Evolutionary conservation across 108 stramenopile genomes (phyloP).

Genomic region (Cyclotella choctawhatcheeana): DNA sequence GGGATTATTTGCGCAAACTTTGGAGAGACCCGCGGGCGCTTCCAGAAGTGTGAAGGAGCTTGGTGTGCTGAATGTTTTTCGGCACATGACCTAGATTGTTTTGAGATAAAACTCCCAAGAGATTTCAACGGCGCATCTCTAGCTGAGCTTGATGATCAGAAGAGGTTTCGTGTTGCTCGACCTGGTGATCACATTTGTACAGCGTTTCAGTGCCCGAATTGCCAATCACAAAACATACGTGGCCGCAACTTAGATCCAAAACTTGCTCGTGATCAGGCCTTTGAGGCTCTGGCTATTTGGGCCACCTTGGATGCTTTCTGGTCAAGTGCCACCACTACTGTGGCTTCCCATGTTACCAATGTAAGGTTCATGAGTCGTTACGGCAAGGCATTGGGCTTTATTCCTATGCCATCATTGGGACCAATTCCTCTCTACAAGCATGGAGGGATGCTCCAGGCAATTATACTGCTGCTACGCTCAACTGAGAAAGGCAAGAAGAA

Average conservation of each 20-base stretch:
- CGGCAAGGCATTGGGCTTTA: not conserved
- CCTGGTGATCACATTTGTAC: slow-evolving; percentile 19
- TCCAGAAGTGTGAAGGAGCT: slow-evolving; percentile 5
- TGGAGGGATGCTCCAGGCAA: slow-evolving; percentile 18
- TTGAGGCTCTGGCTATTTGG: slow-evolving; percentile 8
- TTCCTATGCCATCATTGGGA: slow-evolving; percentile 13
- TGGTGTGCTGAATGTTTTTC: slow-evolving; percentile 30
- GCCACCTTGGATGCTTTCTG: slow-evolving; percentile 40
- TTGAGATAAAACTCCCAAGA: slow-evolving; percentile 5
- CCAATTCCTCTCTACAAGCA: slow-evolving; percentile 13
- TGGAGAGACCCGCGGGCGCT: slow-evolving; percentile 14
- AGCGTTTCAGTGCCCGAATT: slow-evolving; percentile 29
- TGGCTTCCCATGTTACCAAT: slow-evolving; percentile 11
- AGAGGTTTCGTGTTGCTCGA: not conserved
- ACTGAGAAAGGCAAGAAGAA: slow-evolving; percentile 14
- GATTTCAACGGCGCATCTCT: slow-evolving; percentile 17
- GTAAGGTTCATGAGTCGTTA: slow-evolving; percentile 19
- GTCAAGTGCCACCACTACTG: slow-evolving; percentile 5
- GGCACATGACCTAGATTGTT: slow-evolving; percentile 17
- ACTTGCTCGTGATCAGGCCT: not conserved
- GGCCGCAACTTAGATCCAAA: not conserved
- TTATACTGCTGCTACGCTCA: slow-evolving; percentile 10
- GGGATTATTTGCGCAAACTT: slow-evolving; percentile 33
- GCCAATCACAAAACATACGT: slow-evolving; percentile 25
- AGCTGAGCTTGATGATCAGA: slow-evolving; percentile 12